Evolutionary conservation across 257 asterid genomes (phyloP).

Genomic region (Agastache rugosa): DNA sequence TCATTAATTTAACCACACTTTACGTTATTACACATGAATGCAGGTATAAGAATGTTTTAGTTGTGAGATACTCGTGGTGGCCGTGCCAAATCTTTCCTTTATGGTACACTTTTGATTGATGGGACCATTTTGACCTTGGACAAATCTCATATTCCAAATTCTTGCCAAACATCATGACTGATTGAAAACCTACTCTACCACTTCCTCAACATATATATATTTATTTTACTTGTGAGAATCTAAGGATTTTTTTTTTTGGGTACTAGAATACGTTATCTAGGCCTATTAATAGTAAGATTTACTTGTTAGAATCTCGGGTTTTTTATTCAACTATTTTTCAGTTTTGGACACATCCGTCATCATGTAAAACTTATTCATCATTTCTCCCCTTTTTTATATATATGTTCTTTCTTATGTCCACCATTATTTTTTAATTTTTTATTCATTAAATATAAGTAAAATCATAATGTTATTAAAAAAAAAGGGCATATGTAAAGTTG

Average conservation of each 20-base stretch:
- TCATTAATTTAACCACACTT: conserved; percentile 13
- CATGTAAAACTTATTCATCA: no score
- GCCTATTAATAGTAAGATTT: not conserved
- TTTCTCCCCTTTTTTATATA: no score
- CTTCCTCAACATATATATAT: not conserved
- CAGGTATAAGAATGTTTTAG: conserved; percentile 32
- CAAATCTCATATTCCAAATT: conserved; percentile 20
- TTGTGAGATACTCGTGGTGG: conserved; percentile 31
- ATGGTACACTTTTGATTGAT: conserved; percentile 9
- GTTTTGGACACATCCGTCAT: no score
- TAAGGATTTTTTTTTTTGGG: not conserved
- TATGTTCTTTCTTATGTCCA: no score
- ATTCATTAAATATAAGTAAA: no score
- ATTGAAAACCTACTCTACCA: conserved; percentile 29
- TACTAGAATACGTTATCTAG: not conserved
- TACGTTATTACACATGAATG: conserved; percentile 15
- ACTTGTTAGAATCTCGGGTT: not conserved
- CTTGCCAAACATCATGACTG: conserved; percentile 34
- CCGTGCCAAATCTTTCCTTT: conserved; percentile 40
- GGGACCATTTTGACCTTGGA: conserved; percentile 35
- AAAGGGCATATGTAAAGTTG: no score
- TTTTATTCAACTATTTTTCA: not conserved
- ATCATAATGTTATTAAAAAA: no score
- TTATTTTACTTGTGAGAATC: conserved; percentile 17
- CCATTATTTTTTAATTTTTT: no score